Evolutionary conservation across 2,329 filamentous ascomycete genomes (phyloP).

Genomic region (Trichophyton mentagrophytes): DNA sequence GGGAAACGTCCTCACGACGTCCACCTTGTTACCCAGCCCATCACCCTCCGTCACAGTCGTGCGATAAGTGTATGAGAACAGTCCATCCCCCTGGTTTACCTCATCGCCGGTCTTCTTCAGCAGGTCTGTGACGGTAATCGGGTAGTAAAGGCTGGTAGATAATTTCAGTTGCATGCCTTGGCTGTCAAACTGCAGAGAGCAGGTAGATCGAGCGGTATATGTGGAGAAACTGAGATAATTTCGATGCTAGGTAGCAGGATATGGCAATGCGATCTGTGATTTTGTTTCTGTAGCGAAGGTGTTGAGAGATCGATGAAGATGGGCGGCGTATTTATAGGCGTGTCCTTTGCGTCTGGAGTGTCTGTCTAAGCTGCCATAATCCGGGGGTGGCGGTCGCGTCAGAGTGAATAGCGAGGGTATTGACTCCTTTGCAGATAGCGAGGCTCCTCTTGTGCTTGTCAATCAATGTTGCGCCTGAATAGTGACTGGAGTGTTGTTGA

Average conservation of each 20-base stretch:
- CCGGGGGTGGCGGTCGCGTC: not conserved
- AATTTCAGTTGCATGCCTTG: constrained; percentile 36
- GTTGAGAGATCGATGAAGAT: not conserved
- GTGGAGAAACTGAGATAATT: not conserved
- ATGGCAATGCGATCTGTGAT: not conserved
- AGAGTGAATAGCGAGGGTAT: not conserved
- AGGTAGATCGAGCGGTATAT: not conserved
- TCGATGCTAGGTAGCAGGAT: not conserved
- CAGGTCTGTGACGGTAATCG: constrained; percentile 80
- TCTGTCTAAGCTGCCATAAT: not conserved
- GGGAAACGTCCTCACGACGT: constrained; percentile 57
- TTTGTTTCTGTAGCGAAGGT: not conserved
- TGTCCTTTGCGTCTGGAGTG: too few species aligned
- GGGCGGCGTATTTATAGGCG: not conserved
- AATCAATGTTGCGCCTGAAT: not conserved
- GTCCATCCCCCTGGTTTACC: constrained; percentile 60
- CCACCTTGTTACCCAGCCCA: constrained; percentile 60
- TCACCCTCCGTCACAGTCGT: constrained; percentile 56
- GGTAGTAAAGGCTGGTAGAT: constrained; percentile 61
- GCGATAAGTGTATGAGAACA: constrained; percentile 80
- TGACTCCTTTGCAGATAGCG: not conserved
- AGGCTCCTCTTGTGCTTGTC: too few species aligned
- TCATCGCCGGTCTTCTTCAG: constrained; percentile 62
- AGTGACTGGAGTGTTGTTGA: not conserved
- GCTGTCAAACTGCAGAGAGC: not conserved